These are phyloP conservation scores for Puya raimondii DNA, from an alignment of 176 grass and related monocot species.

Conservation along the genomic window DNA sequence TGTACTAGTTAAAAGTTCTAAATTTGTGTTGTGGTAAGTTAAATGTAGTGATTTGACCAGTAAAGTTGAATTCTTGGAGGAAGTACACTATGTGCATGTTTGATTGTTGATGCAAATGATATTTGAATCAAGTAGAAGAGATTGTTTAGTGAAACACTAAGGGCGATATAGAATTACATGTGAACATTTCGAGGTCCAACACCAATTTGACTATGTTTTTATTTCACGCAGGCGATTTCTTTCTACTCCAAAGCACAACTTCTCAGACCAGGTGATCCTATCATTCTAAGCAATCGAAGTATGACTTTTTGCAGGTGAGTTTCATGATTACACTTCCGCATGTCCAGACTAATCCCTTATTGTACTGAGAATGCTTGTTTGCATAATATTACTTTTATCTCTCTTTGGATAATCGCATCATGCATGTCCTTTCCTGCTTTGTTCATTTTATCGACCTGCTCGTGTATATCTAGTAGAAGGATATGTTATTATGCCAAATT, in stretches of 20 bases:
- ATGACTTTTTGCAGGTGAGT: slow-evolving; percentile 81
- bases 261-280: slow-evolving; percentile 60
- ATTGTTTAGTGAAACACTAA: background rate
- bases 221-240: slow-evolving; percentile 62
- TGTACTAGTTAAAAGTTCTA: background rate
- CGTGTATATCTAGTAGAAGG: slow-evolving; percentile 18
- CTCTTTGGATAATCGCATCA: background rate
- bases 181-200: no score
- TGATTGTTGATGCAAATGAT: background rate
- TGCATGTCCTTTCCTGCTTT: background rate
- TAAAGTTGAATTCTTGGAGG: background rate
- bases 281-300: slow-evolving; percentile 86
- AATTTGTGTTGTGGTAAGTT: background rate
- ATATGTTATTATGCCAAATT: slow-evolving; percentile 20
- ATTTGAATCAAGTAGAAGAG: background rate
- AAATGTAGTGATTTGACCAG: slow-evolving; percentile 1
- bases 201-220: slow-evolving; percentile 15
- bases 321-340: slow-evolving; percentile 20
- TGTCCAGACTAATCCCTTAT: slow-evolving; percentile 4
- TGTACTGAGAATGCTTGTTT: background rate
- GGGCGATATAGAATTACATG: background rate
- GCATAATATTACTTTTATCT: no score
- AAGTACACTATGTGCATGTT: background rate
- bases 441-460: background rate
- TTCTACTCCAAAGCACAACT: slow-evolving; percentile 77